phyloP scores from a whole-genome alignment of 495 filamentous ascomycete species.

The Penicillium lagena region DNA sequence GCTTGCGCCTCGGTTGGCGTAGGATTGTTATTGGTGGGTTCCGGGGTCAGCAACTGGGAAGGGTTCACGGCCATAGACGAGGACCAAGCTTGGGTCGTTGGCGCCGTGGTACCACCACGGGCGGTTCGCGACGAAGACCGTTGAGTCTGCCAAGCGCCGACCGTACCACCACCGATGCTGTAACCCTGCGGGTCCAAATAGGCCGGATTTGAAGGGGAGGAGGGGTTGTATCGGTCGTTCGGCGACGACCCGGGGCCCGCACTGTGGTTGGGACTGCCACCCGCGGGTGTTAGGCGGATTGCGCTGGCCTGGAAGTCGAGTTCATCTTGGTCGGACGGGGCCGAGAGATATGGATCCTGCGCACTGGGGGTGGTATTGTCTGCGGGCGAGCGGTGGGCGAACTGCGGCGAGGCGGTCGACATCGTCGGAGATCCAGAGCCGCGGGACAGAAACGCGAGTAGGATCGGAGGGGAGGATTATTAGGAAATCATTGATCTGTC shows the following conservation, averaged over 20 bases:
- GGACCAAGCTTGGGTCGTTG: constrained; percentile 2
- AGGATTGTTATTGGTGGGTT: constrained; percentile 8
- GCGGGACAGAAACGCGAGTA: no score
- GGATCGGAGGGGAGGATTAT: no score
- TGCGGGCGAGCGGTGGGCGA: no score
- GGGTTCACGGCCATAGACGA: constrained; percentile 2
- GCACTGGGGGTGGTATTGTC: neutral
- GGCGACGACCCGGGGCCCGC: constrained; percentile 5
- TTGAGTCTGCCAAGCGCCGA: constrained; percentile 4
- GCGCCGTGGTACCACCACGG: neutral
- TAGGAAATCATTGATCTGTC: neutral
- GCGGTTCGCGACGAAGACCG: neutral
- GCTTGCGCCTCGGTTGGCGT: neutral
- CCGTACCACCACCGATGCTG: neutral
- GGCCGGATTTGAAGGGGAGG: constrained; percentile 6
- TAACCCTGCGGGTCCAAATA: constrained; percentile 9
- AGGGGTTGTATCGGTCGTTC: neutral
- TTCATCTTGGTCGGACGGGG: constrained; percentile 34
- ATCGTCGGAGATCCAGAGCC: constrained; percentile 1
- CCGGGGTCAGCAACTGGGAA: constrained; percentile 9
- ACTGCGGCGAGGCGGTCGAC: constrained; percentile 6
- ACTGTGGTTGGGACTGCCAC: constrained; percentile 12
- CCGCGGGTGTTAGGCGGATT: constrained; percentile 27
- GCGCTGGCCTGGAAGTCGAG: constrained; percentile 27
- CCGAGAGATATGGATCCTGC: constrained; percentile 35